Conservation (phyloP, 2,329 filamentous ascomycete genomes). For the Cladophialophora carrionii region DNA sequence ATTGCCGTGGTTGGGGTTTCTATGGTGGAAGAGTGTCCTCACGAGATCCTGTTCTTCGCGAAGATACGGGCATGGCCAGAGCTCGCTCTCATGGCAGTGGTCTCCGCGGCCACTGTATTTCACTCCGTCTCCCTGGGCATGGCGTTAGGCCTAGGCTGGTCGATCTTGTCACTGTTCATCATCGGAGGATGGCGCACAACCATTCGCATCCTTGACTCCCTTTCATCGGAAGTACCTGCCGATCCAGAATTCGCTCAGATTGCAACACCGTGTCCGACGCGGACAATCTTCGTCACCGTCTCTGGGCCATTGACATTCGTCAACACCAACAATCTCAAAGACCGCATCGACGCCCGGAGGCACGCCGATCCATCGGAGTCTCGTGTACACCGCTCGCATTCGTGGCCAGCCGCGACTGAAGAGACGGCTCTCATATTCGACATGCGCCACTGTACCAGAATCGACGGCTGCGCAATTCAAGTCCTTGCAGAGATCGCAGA, state of each 20-base stretch:
- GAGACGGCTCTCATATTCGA: constrained; percentile 13
- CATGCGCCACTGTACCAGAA: constrained; percentile 10
- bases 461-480: constrained; percentile 17
- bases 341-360: constrained; percentile 5
- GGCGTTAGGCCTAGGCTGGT: constrained; percentile 10
- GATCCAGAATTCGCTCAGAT: constrained; percentile 12
- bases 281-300: constrained; percentile 8
- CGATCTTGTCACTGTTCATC: constrained; percentile 1
- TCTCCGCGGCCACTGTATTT: constrained; percentile 10
- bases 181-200: background rate
- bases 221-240: background rate
- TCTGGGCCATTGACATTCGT: constrained; percentile 2
- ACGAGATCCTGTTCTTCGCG: constrained; percentile 13
- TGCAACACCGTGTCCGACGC: constrained; percentile 5
- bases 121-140: constrained; percentile 17
- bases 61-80: constrained; percentile 12
- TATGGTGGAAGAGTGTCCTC: constrained; percentile 20
- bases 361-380: background rate
- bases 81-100: constrained; percentile 12
- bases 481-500: constrained; percentile 13
- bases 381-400: too few species aligned
- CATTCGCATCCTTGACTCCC: constrained; percentile 2
- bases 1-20: constrained; percentile 16
- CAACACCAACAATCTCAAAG: constrained; percentile 4
- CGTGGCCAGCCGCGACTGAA: background rate